Evolutionary conservation across 768 basidiomycete genomes (phyloP).

Genomic region (Suillus placidus): DNA sequence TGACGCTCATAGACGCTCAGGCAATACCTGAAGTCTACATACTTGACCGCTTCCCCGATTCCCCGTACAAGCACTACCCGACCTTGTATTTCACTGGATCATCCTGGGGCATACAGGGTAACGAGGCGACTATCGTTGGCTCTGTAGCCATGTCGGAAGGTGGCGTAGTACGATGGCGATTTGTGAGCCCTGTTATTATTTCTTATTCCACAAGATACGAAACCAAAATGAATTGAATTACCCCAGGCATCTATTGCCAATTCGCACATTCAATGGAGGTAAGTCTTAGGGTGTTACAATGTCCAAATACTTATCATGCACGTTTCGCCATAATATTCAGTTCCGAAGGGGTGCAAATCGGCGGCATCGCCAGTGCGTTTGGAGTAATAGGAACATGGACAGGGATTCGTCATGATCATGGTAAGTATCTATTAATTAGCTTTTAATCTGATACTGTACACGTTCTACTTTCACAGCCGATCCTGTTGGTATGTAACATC

Average conservation of each 20-base stretch:
- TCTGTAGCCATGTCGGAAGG: conserved; percentile 51
- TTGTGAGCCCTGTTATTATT: conserved; percentile 45
- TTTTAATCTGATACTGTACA: neutral
- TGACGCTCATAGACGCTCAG: conserved; percentile 45
- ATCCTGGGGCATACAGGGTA: conserved; percentile 44
- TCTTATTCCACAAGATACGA: conserved; percentile 1
- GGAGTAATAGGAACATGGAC: conserved; percentile 75
- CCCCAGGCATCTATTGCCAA: conserved; percentile 57
- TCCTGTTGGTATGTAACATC: conserved; percentile 56
- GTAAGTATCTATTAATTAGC: conserved; percentile 30
- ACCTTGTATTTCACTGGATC: conserved; percentile 51
- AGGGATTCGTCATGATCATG: conserved; percentile 58
- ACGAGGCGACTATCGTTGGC: conserved; percentile 51
- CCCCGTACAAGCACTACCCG: conserved; percentile 37
- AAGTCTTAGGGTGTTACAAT: conserved; percentile 14
- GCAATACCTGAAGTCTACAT: conserved; percentile 24
- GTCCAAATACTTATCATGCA: conserved; percentile 7
- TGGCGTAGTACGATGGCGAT: conserved; percentile 54
- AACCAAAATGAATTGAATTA: conserved; percentile 17
- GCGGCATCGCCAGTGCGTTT: conserved; percentile 62
- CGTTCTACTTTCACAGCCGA: conserved; percentile 44
- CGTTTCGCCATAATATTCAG: conserved; percentile 37
- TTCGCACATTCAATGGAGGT: conserved; percentile 62
- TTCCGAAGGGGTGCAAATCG: conserved; percentile 69
- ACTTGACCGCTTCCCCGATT: conserved; percentile 25